Conservation (phyloP, 352 stramenopile genomes). For the Phytopythium cucurbitacearum region DNA sequence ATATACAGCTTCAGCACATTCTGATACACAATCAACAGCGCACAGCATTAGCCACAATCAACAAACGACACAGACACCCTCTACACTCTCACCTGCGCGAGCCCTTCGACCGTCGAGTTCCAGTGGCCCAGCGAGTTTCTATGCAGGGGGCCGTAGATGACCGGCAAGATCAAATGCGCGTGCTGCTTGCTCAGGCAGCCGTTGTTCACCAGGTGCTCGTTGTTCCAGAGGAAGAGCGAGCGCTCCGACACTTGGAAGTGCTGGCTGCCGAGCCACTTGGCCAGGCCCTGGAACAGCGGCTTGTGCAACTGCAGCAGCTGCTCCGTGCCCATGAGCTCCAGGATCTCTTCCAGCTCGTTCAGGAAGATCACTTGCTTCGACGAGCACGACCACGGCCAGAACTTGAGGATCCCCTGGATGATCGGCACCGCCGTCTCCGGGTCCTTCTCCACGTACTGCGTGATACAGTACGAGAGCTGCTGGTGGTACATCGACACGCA, state of each 20-base stretch:
- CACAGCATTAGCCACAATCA: background rate
- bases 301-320: constrained; percentile 77
- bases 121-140: constrained; percentile 91
- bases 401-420: constrained; percentile 93
- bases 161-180: constrained; percentile 90
- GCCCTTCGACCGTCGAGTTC: constrained; percentile 96
- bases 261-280: constrained; percentile 90
- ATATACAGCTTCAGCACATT: constrained; percentile 91
- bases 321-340: constrained; percentile 92
- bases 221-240: constrained; percentile 98
- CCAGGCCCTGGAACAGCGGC: constrained; percentile 70
- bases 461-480: constrained; percentile 99
- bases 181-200: constrained; percentile 93
- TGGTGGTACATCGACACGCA: constrained; percentile 97
- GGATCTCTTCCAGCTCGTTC: constrained; percentile 98
- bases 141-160: constrained; percentile 92
- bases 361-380: constrained; percentile 97
- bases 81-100: constrained; percentile 62
- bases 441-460: constrained; percentile 99
- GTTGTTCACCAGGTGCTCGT: constrained; percentile 96
- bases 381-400: constrained; percentile 93
- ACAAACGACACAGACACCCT: background rate
- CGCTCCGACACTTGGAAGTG: constrained; percentile 97
- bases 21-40: constrained; percentile 13
- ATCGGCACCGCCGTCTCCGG: constrained; percentile 94